A percentile compares a stretch with the other conserved stretches of the same genome.
Conservation (phyloP, 2,329 filamentous ascomycete species). For the Trichoderma sp. region DNA sequence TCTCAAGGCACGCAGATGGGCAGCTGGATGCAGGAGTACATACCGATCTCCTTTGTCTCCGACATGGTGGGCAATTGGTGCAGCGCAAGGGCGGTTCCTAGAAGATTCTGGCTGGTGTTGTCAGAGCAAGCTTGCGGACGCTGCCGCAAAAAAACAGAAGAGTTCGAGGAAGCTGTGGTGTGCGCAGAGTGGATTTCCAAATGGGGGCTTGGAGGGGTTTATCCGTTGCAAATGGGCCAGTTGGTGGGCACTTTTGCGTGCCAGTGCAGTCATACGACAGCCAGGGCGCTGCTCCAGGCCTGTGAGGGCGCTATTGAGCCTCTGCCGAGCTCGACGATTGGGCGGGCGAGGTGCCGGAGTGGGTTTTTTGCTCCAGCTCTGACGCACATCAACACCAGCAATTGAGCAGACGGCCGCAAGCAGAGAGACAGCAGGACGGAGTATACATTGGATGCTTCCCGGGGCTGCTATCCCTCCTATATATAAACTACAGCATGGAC, state of each 20-base stretch:
- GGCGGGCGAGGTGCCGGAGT: constrained; percentile 7
- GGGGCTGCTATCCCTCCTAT: too few species aligned
- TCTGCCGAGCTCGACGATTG: constrained; percentile 14
- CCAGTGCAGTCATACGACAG: neutral
- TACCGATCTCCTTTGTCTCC: constrained; percentile 46
- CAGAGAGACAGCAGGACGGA: neutral
- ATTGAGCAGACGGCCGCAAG: neutral
- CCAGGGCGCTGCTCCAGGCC: constrained; percentile 5
- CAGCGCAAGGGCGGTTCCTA: constrained; percentile 6
- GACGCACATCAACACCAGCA: neutral
- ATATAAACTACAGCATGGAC: neutral
- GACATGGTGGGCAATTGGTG: constrained; percentile 38
- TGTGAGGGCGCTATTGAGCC: neutral
- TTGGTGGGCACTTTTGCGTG: constrained; percentile 13
- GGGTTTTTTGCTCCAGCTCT: neutral
- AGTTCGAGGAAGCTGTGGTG: constrained; percentile 12
- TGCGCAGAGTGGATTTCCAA: constrained; percentile 13
- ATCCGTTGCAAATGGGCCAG: constrained; percentile 3
- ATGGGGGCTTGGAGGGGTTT: constrained; percentile 18
- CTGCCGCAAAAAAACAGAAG: constrained; percentile 10
- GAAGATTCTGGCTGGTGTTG: constrained; percentile 20
- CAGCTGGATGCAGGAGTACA: constrained; percentile 23
- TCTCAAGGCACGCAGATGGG: neutral
- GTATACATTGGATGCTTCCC: neutral
- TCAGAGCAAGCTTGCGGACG: constrained; percentile 11